phyloP scores from a whole-genome alignment of 2,329 filamentous ascomycete genomes.

The Aspergillus novofumigatus region DNA sequence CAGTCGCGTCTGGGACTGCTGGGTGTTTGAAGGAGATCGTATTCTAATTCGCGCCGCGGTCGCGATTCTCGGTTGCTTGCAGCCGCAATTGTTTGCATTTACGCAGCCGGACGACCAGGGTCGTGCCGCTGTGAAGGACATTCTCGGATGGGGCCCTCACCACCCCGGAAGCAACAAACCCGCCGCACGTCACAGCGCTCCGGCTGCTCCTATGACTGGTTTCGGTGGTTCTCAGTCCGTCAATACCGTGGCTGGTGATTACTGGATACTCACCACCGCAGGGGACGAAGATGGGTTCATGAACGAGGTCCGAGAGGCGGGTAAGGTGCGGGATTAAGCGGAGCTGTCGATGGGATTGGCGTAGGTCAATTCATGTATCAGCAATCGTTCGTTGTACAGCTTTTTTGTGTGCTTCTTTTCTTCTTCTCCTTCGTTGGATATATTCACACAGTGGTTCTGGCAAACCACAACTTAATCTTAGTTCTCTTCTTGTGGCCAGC shows the following conservation, averaged over 20 bases:
- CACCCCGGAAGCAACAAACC: slow-evolving; percentile 28
- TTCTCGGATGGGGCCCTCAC: slow-evolving; percentile 37
- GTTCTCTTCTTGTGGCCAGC: background rate
- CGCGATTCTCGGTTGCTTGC: slow-evolving; percentile 41
- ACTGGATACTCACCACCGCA: slow-evolving; percentile 38
- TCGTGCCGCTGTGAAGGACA: slow-evolving; percentile 28
- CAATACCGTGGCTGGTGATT: slow-evolving; percentile 35
- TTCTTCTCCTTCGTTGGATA: background rate
- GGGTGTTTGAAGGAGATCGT: slow-evolving; percentile 57
- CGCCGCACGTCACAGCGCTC: slow-evolving; percentile 35
- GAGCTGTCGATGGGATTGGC: background rate
- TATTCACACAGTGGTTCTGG: slow-evolving; percentile 10
- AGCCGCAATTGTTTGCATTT: slow-evolving; percentile 40
- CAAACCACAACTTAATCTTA: slow-evolving; percentile 1
- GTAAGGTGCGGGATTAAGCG: slow-evolving; percentile 30
- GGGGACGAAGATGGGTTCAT: slow-evolving; percentile 42
- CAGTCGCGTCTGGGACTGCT: slow-evolving; percentile 58
- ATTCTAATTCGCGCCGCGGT: slow-evolving; percentile 44
- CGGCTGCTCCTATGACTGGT: slow-evolving; percentile 25
- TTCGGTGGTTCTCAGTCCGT: slow-evolving; percentile 35
- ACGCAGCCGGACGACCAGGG: slow-evolving; percentile 35
- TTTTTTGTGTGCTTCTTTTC: slow-evolving; percentile 1
- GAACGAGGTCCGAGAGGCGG: slow-evolving; percentile 39
- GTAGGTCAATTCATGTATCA: background rate
- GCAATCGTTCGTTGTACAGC: background rate